Percentiles rank a stretch among this genome's conserved stretches.
Evolutionary conservation across 305 asterid genomes (phyloP).

Genomic region (Caryopteris hybrid): DNA sequence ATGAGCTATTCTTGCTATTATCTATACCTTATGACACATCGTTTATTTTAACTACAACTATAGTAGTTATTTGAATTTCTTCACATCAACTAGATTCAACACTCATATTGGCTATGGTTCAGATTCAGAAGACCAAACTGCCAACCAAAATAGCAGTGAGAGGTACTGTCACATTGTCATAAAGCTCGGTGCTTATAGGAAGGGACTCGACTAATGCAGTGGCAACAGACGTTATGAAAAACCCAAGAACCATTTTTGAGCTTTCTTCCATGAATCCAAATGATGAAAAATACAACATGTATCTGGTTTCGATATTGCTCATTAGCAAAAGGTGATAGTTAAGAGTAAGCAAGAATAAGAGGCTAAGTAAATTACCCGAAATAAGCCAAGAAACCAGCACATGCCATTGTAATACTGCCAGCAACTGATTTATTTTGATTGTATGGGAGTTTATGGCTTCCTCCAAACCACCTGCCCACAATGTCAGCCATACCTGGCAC

Average conservation of each 20-base stretch:
- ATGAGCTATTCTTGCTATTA: too few species aligned
- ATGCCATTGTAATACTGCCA: slow-evolving; percentile 75
- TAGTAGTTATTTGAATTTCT: not conserved
- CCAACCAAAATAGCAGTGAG: slow-evolving; percentile 67
- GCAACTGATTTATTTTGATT: slow-evolving; percentile 62
- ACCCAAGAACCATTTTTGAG: slow-evolving; percentile 47
- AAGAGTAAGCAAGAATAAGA: slow-evolving; percentile 2
- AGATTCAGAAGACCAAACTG: slow-evolving; percentile 42
- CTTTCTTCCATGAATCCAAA: slow-evolving; percentile 73
- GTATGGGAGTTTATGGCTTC: slow-evolving; percentile 76
- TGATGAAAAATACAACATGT: slow-evolving; percentile 68
- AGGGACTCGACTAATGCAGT: slow-evolving; percentile 87
- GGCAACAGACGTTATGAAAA: slow-evolving; percentile 61
- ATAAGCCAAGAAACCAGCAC: slow-evolving; percentile 80
- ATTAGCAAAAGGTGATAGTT: slow-evolving; percentile 9
- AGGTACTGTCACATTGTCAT: slow-evolving; percentile 92
- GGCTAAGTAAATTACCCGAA: slow-evolving; percentile 53
- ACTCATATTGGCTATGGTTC: not conserved
- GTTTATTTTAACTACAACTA: too few species aligned
- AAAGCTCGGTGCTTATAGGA: slow-evolving; percentile 76
- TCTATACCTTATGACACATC: too few species aligned
- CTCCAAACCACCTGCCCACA: slow-evolving; percentile 79
- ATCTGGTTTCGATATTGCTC: slow-evolving; percentile 41
- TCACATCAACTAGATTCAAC: not conserved
- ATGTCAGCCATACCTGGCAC: slow-evolving; percentile 80